phyloP scores from a whole-genome alignment of 331 rosid species.

The Cydonia oblonga region DNA sequence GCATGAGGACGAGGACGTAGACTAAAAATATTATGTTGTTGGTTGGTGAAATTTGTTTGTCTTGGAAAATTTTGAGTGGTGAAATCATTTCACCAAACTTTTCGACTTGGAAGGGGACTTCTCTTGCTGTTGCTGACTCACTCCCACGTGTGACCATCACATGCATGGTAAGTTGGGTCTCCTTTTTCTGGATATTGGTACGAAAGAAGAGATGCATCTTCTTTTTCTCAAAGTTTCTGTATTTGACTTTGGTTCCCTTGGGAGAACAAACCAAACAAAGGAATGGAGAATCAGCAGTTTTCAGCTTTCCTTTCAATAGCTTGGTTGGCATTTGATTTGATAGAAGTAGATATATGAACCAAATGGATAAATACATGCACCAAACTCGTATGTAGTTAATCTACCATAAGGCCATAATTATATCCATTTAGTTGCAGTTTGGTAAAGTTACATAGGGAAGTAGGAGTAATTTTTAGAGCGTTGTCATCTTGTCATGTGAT shows the following conservation, averaged over 20 bases:
- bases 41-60: conserved; percentile 22
- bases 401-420: too few species aligned
- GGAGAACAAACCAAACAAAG: conserved; percentile 10
- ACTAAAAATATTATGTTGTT: background rate
- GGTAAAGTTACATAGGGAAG: background rate
- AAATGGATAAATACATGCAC: background rate
- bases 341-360: conserved; percentile 13
- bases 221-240: conserved; percentile 27
- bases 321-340: conserved; percentile 19
- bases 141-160: conserved; percentile 35
- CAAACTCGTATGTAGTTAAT: background rate
- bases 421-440: too few species aligned
- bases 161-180: conserved; percentile 21
- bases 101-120: background rate
- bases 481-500: too few species aligned
- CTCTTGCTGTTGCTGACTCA: conserved; percentile 47
- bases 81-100: conserved; percentile 12
- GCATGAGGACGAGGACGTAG: background rate
- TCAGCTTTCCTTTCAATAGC: conserved; percentile 22
- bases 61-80: conserved; percentile 7
- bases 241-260: conserved; percentile 15
- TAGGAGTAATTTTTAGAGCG: background rate
- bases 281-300: conserved; percentile 1
- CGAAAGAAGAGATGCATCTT: conserved; percentile 8
- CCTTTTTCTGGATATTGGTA: conserved; percentile 24